These are phyloP conservation scores for Gossypium laxum DNA, from an alignment of 441 rosid genomes.

Conservation along the genomic window DNA sequence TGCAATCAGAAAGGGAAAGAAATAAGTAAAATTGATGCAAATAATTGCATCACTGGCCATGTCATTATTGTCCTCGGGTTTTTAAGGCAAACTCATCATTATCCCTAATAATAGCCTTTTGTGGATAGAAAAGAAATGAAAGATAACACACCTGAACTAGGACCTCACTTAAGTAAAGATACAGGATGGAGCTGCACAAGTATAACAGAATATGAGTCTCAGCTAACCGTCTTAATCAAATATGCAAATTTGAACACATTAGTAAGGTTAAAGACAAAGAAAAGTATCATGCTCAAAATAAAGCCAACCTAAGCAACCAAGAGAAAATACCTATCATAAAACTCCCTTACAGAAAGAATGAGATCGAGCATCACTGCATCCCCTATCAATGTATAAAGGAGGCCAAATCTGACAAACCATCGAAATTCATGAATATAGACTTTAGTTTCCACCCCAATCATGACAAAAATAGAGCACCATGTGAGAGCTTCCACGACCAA, in stretches of 20 bases:
- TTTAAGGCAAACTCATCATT: neutral
- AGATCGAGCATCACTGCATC: constrained; percentile 78
- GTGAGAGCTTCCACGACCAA: constrained; percentile 61
- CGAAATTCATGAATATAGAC: constrained; percentile 72
- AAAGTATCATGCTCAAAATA: neutral
- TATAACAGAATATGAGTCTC: constrained; percentile 22
- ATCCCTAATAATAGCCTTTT: neutral
- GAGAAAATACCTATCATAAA: constrained; percentile 48
- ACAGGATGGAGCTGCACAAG: constrained; percentile 57
- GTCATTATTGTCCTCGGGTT: neutral
- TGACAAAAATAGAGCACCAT: constrained; percentile 71
- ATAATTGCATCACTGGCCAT: neutral
- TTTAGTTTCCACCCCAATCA: constrained; percentile 71
- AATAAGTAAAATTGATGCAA: constrained; percentile 7
- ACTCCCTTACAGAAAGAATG: constrained; percentile 58
- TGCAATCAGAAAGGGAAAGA: neutral
- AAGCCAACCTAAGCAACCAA: constrained; percentile 3
- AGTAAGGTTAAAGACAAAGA: neutral
- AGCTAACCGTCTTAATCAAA: neutral
- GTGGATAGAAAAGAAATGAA: constrained; percentile 14
- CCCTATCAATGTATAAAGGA: constrained; percentile 69
- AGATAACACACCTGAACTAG: constrained; percentile 59
- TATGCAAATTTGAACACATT: neutral
- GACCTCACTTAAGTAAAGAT: constrained; percentile 71
- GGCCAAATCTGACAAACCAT: constrained; percentile 87